A percentile compares a stretch with the other conserved stretches of the same genome.
phyloP scores from a whole-genome alignment of 306 rosid species.

The Pyrus communis region DNA sequence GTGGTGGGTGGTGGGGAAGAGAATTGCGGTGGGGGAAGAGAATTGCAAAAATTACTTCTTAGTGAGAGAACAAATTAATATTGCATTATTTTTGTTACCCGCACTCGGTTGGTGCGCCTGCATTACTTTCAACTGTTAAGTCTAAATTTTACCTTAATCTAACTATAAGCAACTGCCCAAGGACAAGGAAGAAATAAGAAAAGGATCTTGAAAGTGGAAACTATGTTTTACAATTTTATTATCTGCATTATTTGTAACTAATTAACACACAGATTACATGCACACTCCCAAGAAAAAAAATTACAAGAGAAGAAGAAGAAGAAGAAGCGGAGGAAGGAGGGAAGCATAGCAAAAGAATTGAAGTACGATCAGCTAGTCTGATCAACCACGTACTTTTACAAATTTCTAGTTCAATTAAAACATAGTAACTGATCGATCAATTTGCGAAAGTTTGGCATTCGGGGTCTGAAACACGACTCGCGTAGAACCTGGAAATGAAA shows the following conservation, averaged over 20 bases:
- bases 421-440: not conserved
- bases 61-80: too few species aligned
- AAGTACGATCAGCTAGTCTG: conserved; percentile 3
- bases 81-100: not conserved
- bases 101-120: not conserved
- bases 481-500: conserved; percentile 75
- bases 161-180: not conserved
- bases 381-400: not conserved
- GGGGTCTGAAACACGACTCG: conserved; percentile 41
- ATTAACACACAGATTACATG: not conserved
- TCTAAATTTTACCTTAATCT: not conserved
- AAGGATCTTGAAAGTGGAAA: not conserved
- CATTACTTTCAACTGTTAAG: not conserved
- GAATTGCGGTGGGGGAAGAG: too few species aligned
- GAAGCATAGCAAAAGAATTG: not conserved
- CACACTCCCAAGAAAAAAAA: conserved; percentile 11
- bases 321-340: not conserved
- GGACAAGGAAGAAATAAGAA: not conserved
- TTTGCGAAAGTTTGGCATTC: conserved; percentile 37
- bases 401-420: not conserved
- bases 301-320: conserved; percentile 6
- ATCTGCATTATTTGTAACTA: conserved; percentile 4
- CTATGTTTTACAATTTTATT: not conserved
- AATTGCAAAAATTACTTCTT: too few species aligned
- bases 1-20: too few species aligned